Conservation (phyloP, 139 green algal genomes). For the Coelastrella sp. region DNA sequence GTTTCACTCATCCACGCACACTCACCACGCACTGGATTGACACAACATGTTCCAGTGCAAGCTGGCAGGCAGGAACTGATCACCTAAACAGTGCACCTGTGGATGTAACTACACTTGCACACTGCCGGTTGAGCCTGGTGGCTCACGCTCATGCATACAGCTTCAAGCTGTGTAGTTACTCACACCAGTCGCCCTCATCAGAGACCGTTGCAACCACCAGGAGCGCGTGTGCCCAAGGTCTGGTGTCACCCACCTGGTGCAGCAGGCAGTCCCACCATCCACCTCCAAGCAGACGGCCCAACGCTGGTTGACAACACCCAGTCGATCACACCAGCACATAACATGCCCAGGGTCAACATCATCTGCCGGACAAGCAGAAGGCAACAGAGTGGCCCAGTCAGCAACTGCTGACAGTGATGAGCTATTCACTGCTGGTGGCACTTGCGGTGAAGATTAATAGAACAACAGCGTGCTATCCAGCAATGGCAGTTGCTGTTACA, state of each 20-base stretch:
- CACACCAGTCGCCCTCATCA: not conserved
- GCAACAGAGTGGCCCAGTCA: not conserved
- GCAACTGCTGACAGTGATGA: no score
- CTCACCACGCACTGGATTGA: not conserved
- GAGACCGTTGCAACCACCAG: not conserved
- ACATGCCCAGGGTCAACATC: constrained; percentile 86
- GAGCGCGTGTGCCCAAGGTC: not conserved
- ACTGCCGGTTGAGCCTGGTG: no score
- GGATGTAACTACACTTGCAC: no score
- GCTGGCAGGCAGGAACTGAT: no score
- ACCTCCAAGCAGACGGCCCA: constrained; percentile 64
- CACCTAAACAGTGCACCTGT: no score
- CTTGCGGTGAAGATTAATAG: not conserved
- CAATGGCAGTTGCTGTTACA: not conserved
- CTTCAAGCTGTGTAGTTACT: not conserved
- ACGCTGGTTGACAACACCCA: constrained; percentile 58
- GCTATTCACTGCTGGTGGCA: not conserved
- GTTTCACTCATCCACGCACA: not conserved
- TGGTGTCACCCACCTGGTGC: constrained; percentile 51
- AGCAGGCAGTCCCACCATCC: constrained; percentile 79
- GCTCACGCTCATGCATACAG: no score
- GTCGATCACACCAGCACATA: constrained; percentile 74
- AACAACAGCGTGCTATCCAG: not conserved
- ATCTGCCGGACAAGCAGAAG: constrained; percentile 51
- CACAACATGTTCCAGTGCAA: no score